Evolutionary conservation across 352 stramenopile genomes (phyloP).

Genomic region (Phytophthora pluvialis): DNA sequence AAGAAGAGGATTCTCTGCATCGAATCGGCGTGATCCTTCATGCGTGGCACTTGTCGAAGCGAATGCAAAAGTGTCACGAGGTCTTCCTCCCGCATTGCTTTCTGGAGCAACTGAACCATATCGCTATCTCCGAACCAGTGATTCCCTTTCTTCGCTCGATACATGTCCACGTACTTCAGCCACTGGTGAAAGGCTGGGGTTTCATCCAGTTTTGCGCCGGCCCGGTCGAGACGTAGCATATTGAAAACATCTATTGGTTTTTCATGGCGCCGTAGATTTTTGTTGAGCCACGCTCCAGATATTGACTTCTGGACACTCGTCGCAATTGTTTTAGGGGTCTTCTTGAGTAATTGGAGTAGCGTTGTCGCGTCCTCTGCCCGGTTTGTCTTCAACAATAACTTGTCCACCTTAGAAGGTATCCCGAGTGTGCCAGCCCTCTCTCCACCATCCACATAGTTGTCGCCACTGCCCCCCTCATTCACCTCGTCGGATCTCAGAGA

Average conservation of each 20-base stretch:
- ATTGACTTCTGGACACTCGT: not conserved
- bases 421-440: too few relatives aligned
- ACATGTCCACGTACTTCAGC: not conserved
- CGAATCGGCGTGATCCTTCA: not conserved
- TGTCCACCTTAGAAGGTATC: not conserved
- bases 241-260: not conserved
- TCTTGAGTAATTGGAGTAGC: not conserved
- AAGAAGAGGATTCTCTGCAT: constrained; percentile 6
- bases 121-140: not conserved
- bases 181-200: not conserved
- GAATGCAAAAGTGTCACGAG: constrained; percentile 7
- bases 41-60: not conserved
- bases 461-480: too few relatives aligned
- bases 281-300: not conserved
- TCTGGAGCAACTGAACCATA: not conserved
- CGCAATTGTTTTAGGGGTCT: not conserved
- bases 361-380: not conserved
- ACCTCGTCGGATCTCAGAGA: too few relatives aligned
- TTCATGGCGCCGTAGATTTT: not conserved
- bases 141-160: not conserved
- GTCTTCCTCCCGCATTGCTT: not conserved
- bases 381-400: not conserved
- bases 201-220: not conserved
- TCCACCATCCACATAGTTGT: too few relatives aligned
- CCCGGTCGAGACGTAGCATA: not conserved